Base-by-base conservation (phyloP, 345 rosid genomes). In the Salix purpurea region DNA sequence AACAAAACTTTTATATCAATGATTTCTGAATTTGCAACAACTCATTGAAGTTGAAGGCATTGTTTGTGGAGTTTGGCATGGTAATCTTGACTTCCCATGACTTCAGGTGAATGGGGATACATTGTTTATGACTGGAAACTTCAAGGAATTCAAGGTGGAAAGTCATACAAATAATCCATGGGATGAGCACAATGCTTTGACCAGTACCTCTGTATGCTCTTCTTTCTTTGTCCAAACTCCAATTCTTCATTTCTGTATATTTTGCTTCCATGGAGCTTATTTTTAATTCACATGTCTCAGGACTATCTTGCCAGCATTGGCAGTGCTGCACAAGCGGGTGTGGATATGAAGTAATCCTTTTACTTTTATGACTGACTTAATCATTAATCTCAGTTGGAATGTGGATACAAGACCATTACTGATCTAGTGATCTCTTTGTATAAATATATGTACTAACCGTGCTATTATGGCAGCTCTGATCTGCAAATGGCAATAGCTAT, bases 101-200 rank as follows among this genome's bases (percentile, higher is more conserved):
- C 86, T 77, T 76, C 90, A 92, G 99, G 98, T 96, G 80, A 96
- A 96, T 73, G 99, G 99, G 7, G 97, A 96, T 83, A 89, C 98
- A 37, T 75, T 89, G 80, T 96, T 90, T 83, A 89, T 94, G 98
- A 96, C 96, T 18, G 74, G 91, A 71, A 88, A 87, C 70, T 96
- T 96, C 79, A 91, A 89, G 81, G 99, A 94, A 84, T 96, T 94
- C 83, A 94, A 89, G 87, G 84, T 85, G 68, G 97, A 92, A 77
- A 87, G 81, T 82, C 91, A 85, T 19, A 74, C 87, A 46, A 91
- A 81, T 83, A 90, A 87, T 64, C 50, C 90, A 39, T 96, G 99
- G 98, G 90, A 94, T 84, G 94, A 92, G 82, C 84, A 86, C 71
- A 89, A 94, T 82, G 97, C 90, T 24, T 77, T 96, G 94, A 71